Evolutionary conservation across 495 filamentous ascomycete species (phyloP), one percentile per base, ranked within the genome.

Genomic region (Daldinia bambusicola): DNA sequence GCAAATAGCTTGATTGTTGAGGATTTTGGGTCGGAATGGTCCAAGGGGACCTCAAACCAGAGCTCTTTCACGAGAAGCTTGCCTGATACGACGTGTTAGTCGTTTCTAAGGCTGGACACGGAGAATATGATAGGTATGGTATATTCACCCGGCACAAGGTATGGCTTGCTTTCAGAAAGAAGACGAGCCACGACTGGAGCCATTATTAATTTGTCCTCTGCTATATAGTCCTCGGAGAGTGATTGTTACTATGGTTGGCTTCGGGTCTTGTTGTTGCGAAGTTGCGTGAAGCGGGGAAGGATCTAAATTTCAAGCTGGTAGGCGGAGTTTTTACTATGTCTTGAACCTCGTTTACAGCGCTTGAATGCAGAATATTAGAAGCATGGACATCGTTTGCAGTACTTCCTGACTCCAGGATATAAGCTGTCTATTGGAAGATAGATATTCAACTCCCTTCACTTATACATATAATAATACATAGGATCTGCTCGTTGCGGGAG

Each of bases 41-140:
- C 91, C 57, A 88, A 81, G 37, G 93, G 93, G 9, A 97, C 93
- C 71, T 93, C 88, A 75, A 97, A 97, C 82, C 93, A 91, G 61
- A 93, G 84, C 76, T 97, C 93, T 1, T 89, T 89, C 51, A 96
- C 86, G 50, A 85, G 85, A 8, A 97, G 81, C 75, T 89, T 92
- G 36, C 93, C 93, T 93, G 52, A 41, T 14, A 32, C 16, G 63
- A n/a, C 60, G 63, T 62, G 55, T 56, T 37, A 63, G 48, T 30
- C 12, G 32, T 57, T 32, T n/a, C 34, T 52, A 32, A 34, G 12
- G 2, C 26, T 37, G 37, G 18, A 18, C 16, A 31, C 5, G n/a
- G 6, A 13, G 37, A 51, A n/a, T n/a, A n/a, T n/a, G n/a, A n/a
- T n/a, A n/a, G n/a, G 10, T 38, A 56, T 55, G 6, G 37, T 22